These are phyloP conservation scores for Scedosporium boydii DNA, from an alignment of 2,329 filamentous ascomycete genomes.

Conservation along the genomic window DNA sequence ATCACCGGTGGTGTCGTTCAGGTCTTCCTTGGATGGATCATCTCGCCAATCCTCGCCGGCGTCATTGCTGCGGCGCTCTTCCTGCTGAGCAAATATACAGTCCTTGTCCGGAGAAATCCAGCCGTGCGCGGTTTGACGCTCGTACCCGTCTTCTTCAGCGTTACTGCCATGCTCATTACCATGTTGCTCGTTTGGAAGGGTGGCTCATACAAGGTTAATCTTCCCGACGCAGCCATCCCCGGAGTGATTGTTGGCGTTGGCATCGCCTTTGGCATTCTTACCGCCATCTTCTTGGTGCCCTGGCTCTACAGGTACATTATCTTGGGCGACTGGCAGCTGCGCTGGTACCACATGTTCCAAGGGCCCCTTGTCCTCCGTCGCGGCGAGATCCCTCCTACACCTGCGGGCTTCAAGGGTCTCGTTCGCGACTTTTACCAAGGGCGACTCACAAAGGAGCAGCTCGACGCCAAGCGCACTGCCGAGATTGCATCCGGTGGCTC, in stretches of 20 bases:
- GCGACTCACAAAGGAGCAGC: conserved; percentile 35
- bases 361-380: conserved; percentile 35
- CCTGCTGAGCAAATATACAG: conserved; percentile 43
- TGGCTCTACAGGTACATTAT: conserved; percentile 44
- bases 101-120: conserved; percentile 43
- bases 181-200: conserved; percentile 54
- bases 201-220: conserved; percentile 29
- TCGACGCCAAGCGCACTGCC: conserved; percentile 23
- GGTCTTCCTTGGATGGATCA: conserved; percentile 26
- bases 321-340: conserved; percentile 45
- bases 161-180: conserved; percentile 43
- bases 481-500: conserved; percentile 3
- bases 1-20: conserved; percentile 28
- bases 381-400: conserved; percentile 12
- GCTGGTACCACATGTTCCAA: conserved; percentile 37
- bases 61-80: conserved; percentile 25
- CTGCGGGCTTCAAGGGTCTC: conserved; percentile 19
- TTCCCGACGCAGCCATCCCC: conserved; percentile 24
- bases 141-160: conserved; percentile 48
- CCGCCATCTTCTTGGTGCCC: conserved; percentile 40
- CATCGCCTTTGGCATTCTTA: conserved; percentile 30
- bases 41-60: conserved; percentile 24
- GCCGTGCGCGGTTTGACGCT: conserved; percentile 40
- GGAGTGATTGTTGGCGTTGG: conserved; percentile 42
- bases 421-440: conserved; percentile 41